phyloP scores from a whole-genome alignment of 768 basidiomycete species.

The Dioszegia hungarica region DNA sequence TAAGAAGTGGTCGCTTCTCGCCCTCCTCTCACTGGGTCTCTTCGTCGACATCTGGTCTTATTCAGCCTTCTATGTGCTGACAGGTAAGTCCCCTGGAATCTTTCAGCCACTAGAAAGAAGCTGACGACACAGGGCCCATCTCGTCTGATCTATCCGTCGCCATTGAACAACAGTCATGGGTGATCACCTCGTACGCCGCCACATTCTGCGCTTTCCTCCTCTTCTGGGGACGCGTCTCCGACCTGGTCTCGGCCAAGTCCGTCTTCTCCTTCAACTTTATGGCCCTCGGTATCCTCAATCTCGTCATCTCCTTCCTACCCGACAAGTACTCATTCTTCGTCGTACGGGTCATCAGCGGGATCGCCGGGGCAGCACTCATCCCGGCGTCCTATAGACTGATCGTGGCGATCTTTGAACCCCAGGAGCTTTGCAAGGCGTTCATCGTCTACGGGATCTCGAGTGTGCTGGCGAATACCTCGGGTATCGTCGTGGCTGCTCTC shows the following conservation, averaged over 20 bases:
- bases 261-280: constrained; percentile 27
- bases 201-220: constrained; percentile 28
- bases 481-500: constrained; percentile 22
- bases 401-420: constrained; percentile 18
- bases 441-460: constrained; percentile 18
- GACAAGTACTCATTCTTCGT: constrained; percentile 30
- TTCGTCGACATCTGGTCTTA: constrained; percentile 8
- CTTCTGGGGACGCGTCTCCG: constrained; percentile 29
- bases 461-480: constrained; percentile 13
- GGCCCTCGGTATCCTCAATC: constrained; percentile 16
- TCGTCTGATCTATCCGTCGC: constrained; percentile 14
- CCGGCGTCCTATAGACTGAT: constrained; percentile 22
- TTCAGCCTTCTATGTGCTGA: constrained; percentile 18
- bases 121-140: too few relatives aligned
- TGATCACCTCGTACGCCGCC: constrained; percentile 23
- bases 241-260: constrained; percentile 23
- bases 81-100: too few relatives aligned
- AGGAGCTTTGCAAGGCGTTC: constrained; percentile 19
- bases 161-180: constrained; percentile 18
- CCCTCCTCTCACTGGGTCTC: constrained; percentile 3
- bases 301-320: constrained; percentile 25
- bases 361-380: constrained; percentile 17
- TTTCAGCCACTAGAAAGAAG: too few relatives aligned
- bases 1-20: constrained; percentile 6
- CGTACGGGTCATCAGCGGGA: constrained; percentile 26